phyloP scores from a whole-genome alignment of 768 basidiomycete genomes.

The Antrodiella citrinella region DNA sequence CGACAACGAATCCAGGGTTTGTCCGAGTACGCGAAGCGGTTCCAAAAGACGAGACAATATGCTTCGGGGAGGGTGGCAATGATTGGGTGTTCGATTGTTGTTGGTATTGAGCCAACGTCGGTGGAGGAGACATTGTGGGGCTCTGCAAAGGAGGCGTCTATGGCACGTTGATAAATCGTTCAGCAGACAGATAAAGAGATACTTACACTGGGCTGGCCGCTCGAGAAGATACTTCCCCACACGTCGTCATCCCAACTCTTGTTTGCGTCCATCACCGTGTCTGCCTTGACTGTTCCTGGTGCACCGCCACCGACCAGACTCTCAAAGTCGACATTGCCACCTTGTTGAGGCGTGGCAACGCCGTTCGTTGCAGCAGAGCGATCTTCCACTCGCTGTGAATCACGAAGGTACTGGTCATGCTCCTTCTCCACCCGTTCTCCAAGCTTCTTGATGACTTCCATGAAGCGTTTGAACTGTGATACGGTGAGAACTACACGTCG shows the following conservation, averaged over 20 bases:
- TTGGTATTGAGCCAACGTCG: conserved; percentile 5
- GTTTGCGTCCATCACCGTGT: conserved; percentile 30
- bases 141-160: conserved; percentile 17
- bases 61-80: conserved; percentile 31
- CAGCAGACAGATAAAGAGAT: neutral
- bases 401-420: conserved; percentile 86
- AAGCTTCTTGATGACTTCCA: conserved; percentile 70
- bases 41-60: conserved; percentile 21
- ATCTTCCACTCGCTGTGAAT: conserved; percentile 87
- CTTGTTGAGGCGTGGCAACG: conserved; percentile 24
- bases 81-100: conserved; percentile 26
- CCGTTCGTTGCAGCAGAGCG: conserved; percentile 47
- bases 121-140: conserved; percentile 21
- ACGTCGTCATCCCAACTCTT: conserved; percentile 72
- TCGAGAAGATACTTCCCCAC: conserved; percentile 71
- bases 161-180: neutral
- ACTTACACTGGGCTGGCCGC: conserved; percentile 11
- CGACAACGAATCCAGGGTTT: conserved; percentile 28
- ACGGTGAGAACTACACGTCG: conserved; percentile 55
- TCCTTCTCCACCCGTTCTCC: conserved; percentile 88
- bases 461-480: conserved; percentile 88
- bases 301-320: conserved; percentile 64
- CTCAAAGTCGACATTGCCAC: conserved; percentile 75
- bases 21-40: conserved; percentile 9
- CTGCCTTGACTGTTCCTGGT: conserved; percentile 34